Evolutionary conservation across 495 filamentous ascomycete genomes (phyloP), one percentile per base, ranked within the genome.

Genomic region (Aspergillus affinis): DNA sequence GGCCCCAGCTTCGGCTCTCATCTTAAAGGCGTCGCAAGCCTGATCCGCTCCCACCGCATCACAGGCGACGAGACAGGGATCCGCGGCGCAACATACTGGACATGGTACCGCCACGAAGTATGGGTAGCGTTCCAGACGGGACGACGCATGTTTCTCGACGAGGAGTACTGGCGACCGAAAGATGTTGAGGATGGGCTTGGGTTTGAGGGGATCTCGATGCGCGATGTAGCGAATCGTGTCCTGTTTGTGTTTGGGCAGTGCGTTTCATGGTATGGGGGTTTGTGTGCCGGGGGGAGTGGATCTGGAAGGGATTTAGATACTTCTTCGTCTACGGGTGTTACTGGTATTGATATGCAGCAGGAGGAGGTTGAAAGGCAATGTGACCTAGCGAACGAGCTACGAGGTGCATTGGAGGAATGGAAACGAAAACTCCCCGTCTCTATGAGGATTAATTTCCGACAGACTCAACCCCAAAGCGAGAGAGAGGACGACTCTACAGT

Each of bases 1-100:
- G 50, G 57, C 1, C 49, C 53, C 10, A 59, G 57, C 36, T 59
- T 59, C 23, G 57, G 57, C 50, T 54, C 57, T 4, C 57, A 59
- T 17, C 18, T 59, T 0, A 58, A 51, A 44, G 56, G 56, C 7
- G 26, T 58, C 9, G 56, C 56, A 0, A 36, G 18, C 17, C 32
- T 58, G 4, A 30, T 58, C 6, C 56, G 26, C 12, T 58, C 56
- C 6, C 56, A 45, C 2, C 21, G 48, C 17, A 44, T 58, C 2
- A 32, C 15, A 1, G 56, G 56, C 10, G 56, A 58, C 26, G 56
- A 30, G 26, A 15, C 47, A 0, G 56, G 56, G 0, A 58, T 58
- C 13, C 18, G 48, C 6, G 56, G 56, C 27, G 48, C 56, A 13
- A 44, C 56, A 2, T 58, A 58, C 10, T 58, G 56, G 56, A 58